phyloP scores from a whole-genome alignment of 352 stramenopile genomes.

The Phytopythium kandeliae region DNA sequence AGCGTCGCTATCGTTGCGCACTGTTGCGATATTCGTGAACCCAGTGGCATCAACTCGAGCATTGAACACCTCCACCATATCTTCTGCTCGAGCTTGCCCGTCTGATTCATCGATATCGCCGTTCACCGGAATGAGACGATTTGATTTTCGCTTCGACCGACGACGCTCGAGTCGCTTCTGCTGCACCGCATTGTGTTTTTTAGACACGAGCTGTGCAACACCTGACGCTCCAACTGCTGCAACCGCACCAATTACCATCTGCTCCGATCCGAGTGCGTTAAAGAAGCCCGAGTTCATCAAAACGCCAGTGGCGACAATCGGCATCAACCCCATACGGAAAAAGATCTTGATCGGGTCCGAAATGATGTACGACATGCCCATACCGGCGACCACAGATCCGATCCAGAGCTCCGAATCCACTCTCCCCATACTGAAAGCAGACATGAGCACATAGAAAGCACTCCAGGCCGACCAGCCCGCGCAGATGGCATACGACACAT shows the following conservation, averaged over 20 bases:
- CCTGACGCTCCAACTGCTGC: constrained; percentile 37
- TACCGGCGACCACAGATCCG: constrained; percentile 42
- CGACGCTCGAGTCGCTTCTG: background rate
- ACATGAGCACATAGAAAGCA: constrained; percentile 67
- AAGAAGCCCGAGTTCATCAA: constrained; percentile 53
- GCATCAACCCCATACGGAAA: constrained; percentile 66
- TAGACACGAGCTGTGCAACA: constrained; percentile 41
- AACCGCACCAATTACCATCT: constrained; percentile 34
- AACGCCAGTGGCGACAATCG: constrained; percentile 46
- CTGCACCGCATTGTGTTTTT: constrained; percentile 16
- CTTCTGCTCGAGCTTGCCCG: background rate
- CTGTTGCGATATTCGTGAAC: constrained; percentile 10
- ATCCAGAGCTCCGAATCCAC: constrained; percentile 62
- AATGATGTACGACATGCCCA: constrained; percentile 55
- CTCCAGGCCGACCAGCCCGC: constrained; percentile 46
- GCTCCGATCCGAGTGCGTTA: constrained; percentile 36
- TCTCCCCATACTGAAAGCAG: constrained; percentile 53
- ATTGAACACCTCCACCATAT: constrained; percentile 2
- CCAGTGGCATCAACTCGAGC: constrained; percentile 5
- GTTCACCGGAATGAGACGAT: constrained; percentile 24
- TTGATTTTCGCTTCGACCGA: constrained; percentile 11
- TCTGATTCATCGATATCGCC: background rate
- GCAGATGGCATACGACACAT: constrained; percentile 63
- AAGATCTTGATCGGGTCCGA: constrained; percentile 68
- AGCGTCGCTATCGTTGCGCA: constrained; percentile 13